Evolutionary conservation across 306 rosid species (phyloP), one percentile per base, ranked within the genome.

Genomic region (Vachellia pachyceras): DNA sequence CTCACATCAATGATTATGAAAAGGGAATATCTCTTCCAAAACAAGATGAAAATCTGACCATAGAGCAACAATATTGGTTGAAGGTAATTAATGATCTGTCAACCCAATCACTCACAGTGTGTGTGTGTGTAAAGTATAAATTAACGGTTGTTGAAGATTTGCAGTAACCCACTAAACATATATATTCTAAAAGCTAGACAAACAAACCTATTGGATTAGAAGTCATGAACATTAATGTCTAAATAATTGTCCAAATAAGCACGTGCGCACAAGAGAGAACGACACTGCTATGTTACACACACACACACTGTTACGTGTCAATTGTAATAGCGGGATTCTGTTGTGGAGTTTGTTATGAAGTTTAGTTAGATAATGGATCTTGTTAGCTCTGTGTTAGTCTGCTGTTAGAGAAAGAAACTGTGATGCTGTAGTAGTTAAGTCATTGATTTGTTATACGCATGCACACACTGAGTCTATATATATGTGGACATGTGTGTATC

Each of bases 1-100:
- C 35, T 42, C 18, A 15, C 35, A 58, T 40, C 76, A 72, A 72
- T 76, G 58, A 77, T 77, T 80, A 44, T n/a, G n/a, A n/a, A n/a
- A n/a, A n/a, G 61, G 73, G 45, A 84, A 60, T 72, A 84, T 84
- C 39, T 67, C 33, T 29, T 74, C 67, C 45, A 36, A 36, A 44
- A 68, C 73, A 72, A 63, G 55, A 70, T 82, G 60, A 65, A 72
- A 45, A 15, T 42, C 74, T 55, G 65, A 66, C 72, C 76, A 72
- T 64, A 55, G 23, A 18, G n/a, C 25, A 78, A 10, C 68, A 46
- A 39, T 82, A 49, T 40, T 61, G 50, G 77, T 77, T 77, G 74
- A 72, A 49, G 44, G 35, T 46, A 80, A 52, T 50, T 55, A 18
- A 58, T 61, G n/a, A n/a, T 20, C 42, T 77, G 75, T n/a, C n/a